Base-by-base conservation (phyloP, 768 basidiomycete species). In the Pleurotus cornucopiae region DNA sequence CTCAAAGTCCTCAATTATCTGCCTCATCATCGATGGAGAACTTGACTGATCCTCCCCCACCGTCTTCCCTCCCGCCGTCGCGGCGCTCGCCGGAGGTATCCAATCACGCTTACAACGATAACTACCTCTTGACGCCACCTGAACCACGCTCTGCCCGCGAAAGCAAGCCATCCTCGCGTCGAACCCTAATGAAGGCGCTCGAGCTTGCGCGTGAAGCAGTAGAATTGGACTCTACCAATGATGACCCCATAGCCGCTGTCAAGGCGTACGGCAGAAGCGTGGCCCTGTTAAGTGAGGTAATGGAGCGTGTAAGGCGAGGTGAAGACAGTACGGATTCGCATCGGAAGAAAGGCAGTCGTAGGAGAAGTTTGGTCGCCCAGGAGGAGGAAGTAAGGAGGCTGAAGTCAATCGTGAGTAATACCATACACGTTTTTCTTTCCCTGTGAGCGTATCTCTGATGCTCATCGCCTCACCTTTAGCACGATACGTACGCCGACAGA, bases 401-500 rank as follows among this genome's bases (percentile, higher is more conserved):
- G 56, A 88, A 89, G 71, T 89, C 89, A 60, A 96, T 96, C 62
- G 93, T 93, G 71, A 75, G 92, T 67, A 38, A 46, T 51, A 34
- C 30, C 30, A 4, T 6, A 12, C 25, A 38, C 49, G 37, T 51
- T 13, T 34, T 16, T 16, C 30, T 11, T 34, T n/a, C 13, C n/a
- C 30, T 49, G 5, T 41, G 49, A 25, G 48, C 57, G 34, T 16
- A 38, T 57, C 16, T 55, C 12, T 61, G 38, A 23, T n/a, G 7
- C 18, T 23, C 16, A 16, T 34, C 34, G 18, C 21, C 34, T 46
- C 49, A 48, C 18, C 49, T 14, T 48, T 68, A 94, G 93, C 94
- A 95, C 67, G 94, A 96, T 70, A 95, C 94, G 6, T 96, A 96
- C 69, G 91, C 90, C 57, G 91, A 96, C 70, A 84, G 94, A 51